These are phyloP conservation scores for Trichoderma sp. DNA, from an alignment of 2,329 filamentous ascomycete genomes.

Conservation along the genomic window DNA sequence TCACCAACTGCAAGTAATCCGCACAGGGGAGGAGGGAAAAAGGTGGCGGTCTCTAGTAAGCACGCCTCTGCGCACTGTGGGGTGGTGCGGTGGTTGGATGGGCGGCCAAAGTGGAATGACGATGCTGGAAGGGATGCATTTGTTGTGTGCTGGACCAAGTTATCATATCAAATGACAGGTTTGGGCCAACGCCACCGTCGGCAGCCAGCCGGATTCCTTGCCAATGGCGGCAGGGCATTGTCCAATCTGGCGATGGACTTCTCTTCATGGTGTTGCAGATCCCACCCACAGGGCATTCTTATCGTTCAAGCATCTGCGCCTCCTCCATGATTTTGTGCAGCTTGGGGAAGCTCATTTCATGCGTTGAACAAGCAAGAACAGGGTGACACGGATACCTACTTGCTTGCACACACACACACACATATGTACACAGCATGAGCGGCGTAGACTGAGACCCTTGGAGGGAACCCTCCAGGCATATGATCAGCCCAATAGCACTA, in stretches of 20 bases:
- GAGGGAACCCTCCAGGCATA: background rate
- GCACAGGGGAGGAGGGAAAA: background rate
- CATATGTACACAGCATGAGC: background rate
- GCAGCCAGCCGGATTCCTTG: constrained; percentile 25
- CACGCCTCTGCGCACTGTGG: constrained; percentile 22
- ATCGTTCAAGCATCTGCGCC: background rate
- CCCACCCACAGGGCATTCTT: background rate
- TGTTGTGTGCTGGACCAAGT: background rate
- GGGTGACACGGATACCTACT: background rate
- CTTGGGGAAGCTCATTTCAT: background rate
- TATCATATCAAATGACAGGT: constrained; percentile 25
- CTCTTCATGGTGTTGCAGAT: constrained; percentile 14
- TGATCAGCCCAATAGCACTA: background rate
- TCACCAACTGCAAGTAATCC: constrained; percentile 13
- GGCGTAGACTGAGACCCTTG: background rate
- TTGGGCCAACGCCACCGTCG: constrained; percentile 27
- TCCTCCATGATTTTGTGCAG: background rate
- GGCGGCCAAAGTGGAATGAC: constrained; percentile 17
- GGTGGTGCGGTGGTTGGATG: constrained; percentile 3
- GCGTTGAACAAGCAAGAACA: background rate
- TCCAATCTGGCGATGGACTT: constrained; percentile 10
- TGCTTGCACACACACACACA: background rate
- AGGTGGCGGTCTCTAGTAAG: constrained; percentile 23
- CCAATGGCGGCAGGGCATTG: constrained; percentile 10
- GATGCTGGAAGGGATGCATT: constrained; percentile 19